Percentiles rank a stretch among this genome's conserved stretches.
Evolutionary conservation across 495 filamentous ascomycete species (phyloP).

Genomic region (Corynascus novoguineensis): DNA sequence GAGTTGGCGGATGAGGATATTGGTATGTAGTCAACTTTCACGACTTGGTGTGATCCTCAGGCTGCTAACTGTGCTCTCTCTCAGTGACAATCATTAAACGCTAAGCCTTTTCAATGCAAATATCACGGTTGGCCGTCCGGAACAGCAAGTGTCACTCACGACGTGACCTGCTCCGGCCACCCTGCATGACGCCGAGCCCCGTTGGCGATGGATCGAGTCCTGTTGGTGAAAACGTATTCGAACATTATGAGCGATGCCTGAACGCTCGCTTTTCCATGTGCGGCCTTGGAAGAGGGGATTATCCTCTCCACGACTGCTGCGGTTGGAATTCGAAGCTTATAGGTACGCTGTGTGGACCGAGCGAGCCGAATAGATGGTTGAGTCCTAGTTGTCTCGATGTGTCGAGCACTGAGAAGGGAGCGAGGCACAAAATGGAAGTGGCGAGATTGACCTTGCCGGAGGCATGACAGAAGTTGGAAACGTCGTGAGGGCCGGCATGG

Average conservation of each 20-base stretch:
- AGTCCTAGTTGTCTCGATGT: not conserved
- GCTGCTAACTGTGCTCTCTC: too few relatives aligned
- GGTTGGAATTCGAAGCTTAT: not conserved
- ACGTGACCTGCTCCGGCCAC: not conserved
- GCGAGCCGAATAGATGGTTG: not conserved
- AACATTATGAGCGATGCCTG: not conserved
- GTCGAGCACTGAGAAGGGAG: not conserved
- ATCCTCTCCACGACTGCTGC: not conserved
- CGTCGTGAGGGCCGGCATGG: too few relatives aligned
- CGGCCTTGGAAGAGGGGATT: not conserved
- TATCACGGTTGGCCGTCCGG: not conserved
- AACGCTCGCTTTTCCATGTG: not conserved
- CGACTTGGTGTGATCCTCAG: too few relatives aligned
- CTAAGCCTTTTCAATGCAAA: conserved; percentile 20
- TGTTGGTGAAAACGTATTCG: not conserved
- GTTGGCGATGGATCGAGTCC: not conserved
- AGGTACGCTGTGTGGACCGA: not conserved
- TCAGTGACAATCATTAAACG: too few relatives aligned
- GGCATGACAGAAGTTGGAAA: too few relatives aligned
- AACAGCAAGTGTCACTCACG: not conserved
- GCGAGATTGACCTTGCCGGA: not conserved
- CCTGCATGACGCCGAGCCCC: conserved; percentile 9
- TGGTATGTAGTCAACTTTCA: conserved; percentile 69
- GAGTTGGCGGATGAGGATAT: conserved; percentile 96
- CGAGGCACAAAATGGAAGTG: not conserved